Evolutionary conservation across 345 rosid genomes (phyloP), one percentile per base, ranked within the genome.

Genomic region (Eutrema japonicum): DNA sequence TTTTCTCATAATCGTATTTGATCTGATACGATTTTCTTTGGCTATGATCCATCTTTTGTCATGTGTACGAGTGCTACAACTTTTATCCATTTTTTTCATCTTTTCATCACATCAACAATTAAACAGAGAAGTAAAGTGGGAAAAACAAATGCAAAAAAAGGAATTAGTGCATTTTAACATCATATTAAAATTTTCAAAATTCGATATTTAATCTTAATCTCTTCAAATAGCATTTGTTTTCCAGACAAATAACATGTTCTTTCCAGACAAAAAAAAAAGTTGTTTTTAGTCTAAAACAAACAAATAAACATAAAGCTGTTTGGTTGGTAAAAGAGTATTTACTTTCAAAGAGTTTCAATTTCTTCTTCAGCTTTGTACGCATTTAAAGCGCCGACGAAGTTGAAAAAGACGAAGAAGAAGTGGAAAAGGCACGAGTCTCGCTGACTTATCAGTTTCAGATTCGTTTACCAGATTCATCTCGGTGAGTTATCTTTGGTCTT

Each of bases 361-460:
- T 57, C 43, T 14, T 37, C 66, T 10, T 40, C 67, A 49, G 33
- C 52, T 42, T 61, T 61, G 13, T 30, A 61, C 27, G 76, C 76
- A 72, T 63, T 72, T 53, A 72, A 72, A 64, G 70, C 76, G 76
- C 70, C 70, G 77, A 64, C 76, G 53, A 72, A 64, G 30, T 9
- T 43, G 70, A 72, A 71, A 4, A 69, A 22, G 64, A 56, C n/a
- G 55, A 50, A 22, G 33, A 50, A 50, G 55, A 50, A 59, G 18
- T 32, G 29, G 50, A 37, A 37, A 5, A 61, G 40, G 64, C 64
- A 62, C 70, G 63, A 53, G 9, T 64, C 38, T 45, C 30, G 43
- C 22, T 42, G 52, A 53, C 16, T 42, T 6, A 30, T 54, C 38
- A 32, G 37, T 18, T 63, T 63, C 63, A 63, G 63, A 52, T 62